Base-by-base conservation (phyloP, 768 basidiomycete genomes). In the Trametes cinnabarina region DNA sequence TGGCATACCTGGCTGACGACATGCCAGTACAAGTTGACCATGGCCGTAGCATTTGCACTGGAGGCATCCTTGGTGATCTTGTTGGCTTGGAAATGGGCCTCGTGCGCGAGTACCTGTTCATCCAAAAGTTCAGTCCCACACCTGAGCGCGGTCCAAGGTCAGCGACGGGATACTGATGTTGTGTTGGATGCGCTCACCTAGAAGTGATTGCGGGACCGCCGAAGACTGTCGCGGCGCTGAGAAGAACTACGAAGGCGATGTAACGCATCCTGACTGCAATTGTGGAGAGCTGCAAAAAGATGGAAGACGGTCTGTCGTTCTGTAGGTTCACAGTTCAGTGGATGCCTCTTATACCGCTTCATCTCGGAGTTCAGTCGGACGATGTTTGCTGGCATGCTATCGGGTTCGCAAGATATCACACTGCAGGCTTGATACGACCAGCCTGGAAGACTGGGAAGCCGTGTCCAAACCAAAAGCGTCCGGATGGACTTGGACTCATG, bases 31-130 rank as follows among this genome's bases (percentile, higher is more conserved):
- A 81, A 71, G 60, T 74, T 66, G 19, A 80, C 41, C 7, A 61
- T 56, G 12, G 63, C 63, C 1, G 56, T 26, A 3, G 64, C 60
- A 14, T 65, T 62, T 19, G 42, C 60, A 7, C 47, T 22, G 39
- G 32, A 25, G 20, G 47, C 25, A 17, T 51, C 17, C 41, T 69
- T 44, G 15, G 51, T 60, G 39, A 78, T 68, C 52, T 73, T 72
- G 70, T 81, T 71, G 30, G 69, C 71, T 15, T 64, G 60, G 65
- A 80, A 81, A 66, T 78, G 73, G 48, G 70, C 69, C 68, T 81
- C 78, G 42, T 71, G 67, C 2, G 65, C 66, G 42, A 64, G 63
- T 46, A 78, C 52, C 48, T 74, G 55, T 19, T 71, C 74, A 26
- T 72, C 72, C 46, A 69, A 72, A 58, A 76, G 71, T 52, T 57